Conservation (phyloP, 2,329 filamentous ascomycete species). For the Trichoderma lentiforme region DNA sequence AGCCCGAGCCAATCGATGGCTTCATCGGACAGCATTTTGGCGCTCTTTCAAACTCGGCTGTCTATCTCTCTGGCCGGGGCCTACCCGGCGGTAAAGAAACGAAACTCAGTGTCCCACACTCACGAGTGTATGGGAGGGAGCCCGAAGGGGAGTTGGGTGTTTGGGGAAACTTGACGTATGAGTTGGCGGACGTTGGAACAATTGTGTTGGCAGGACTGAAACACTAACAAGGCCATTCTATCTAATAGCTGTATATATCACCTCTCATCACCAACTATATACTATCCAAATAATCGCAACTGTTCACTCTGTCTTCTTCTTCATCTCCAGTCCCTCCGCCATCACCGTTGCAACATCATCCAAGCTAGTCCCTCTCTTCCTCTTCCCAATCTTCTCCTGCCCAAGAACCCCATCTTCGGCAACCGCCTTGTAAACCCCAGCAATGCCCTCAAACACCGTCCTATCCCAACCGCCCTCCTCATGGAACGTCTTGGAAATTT, state of each 20-base stretch:
- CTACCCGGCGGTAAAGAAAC: constrained; percentile 22
- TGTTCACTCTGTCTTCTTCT: constrained; percentile 33
- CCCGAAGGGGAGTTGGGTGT: background rate
- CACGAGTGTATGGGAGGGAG: constrained; percentile 27
- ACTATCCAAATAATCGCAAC: background rate
- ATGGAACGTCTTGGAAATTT: constrained; percentile 65
- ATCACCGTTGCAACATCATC: constrained; percentile 54
- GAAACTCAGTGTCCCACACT: constrained; percentile 37
- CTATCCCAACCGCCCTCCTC: constrained; percentile 61
- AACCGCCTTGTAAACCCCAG: constrained; percentile 58
- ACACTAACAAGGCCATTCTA: background rate
- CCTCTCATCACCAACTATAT: background rate
- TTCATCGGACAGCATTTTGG: constrained; percentile 54
- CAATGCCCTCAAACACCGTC: constrained; percentile 57
- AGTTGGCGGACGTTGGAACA: constrained; percentile 19
- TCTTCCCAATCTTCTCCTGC: constrained; percentile 53
- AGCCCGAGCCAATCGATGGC: background rate
- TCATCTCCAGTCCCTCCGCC: constrained; percentile 45
- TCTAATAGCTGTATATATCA: constrained; percentile 5
- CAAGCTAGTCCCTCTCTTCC: constrained; percentile 53
- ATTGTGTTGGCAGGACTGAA: constrained; percentile 11
- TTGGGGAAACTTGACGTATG: constrained; percentile 8
- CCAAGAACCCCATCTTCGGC: constrained; percentile 61
- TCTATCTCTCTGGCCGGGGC: constrained; percentile 44
- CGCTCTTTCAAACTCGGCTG: constrained; percentile 57